Conservation (phyloP, 805 yeast genomes). For the Saturnispora silvae region DNA sequence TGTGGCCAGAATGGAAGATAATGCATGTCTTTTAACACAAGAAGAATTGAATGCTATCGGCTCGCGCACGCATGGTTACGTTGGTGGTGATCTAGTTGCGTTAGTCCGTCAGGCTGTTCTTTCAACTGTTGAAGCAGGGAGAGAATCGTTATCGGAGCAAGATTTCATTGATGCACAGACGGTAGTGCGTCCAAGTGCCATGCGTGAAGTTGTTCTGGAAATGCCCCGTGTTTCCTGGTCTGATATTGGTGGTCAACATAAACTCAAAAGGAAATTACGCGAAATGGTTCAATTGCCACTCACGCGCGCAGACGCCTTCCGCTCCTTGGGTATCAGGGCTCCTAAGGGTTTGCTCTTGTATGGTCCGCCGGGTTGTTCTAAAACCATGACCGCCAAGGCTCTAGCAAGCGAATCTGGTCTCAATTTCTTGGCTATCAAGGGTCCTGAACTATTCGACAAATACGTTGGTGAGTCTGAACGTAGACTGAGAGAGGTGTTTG, state of each 20-base stretch:
- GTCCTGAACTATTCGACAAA: slow-evolving; percentile 89
- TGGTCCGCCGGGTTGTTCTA: slow-evolving; percentile 99
- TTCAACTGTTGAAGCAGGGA: slow-evolving; percentile 52
- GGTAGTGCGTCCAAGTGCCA: slow-evolving; percentile 90
- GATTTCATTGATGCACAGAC: slow-evolving; percentile 67
- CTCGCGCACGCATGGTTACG: slow-evolving; percentile 86
- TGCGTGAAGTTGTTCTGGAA: slow-evolving; percentile 90
- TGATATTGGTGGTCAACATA: slow-evolving; percentile 93
- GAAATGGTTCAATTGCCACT: slow-evolving; percentile 92
- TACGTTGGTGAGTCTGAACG: slow-evolving; percentile 95
- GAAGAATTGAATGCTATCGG: slow-evolving; percentile 58
- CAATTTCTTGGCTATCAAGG: slow-evolving; percentile 89
- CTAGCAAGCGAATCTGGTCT: slow-evolving; percentile 92
- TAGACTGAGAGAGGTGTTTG: slow-evolving; percentile 87
- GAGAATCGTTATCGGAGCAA: slow-evolving; percentile 34
- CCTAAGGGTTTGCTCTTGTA: slow-evolving; percentile 90
- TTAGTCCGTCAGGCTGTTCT: slow-evolving; percentile 81
- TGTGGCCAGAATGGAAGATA: slow-evolving; percentile 39
- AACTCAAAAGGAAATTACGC: slow-evolving; percentile 63
- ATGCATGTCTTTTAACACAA: slow-evolving; percentile 35
- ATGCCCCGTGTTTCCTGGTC: slow-evolving; percentile 90
- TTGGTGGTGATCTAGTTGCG: slow-evolving; percentile 91
- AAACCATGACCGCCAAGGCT: slow-evolving; percentile 90
- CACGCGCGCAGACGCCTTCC: slow-evolving; percentile 69
- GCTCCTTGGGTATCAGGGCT: slow-evolving; percentile 67